Base-by-base conservation (phyloP, 2,329 filamentous ascomycete genomes). In the Lecanicillium sp. region DNA sequence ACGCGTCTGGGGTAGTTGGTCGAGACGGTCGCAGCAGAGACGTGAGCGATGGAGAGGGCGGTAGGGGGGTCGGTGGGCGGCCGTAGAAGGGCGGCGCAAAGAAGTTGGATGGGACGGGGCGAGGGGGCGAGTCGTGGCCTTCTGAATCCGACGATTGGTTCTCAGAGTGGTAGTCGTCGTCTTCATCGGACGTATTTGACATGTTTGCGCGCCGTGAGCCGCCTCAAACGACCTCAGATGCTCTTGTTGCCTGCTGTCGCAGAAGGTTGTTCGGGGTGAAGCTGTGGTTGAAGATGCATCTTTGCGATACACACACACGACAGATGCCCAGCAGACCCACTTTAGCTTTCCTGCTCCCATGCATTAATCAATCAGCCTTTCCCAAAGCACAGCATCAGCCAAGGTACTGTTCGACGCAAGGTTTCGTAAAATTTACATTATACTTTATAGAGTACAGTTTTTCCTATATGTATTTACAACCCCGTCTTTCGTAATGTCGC, bases 41-140 rank as follows among this genome's bases (percentile, higher is more conserved):
- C 0, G 90, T 96, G 48, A 98, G 67, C 2, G 86, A 94, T 0
- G 92, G 92, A 1, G 88, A 95, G 0, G 90, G 90, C 0, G 92
- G 92, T 0, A 96, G 71, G 3, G 92, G 90, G 3, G 88, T 95
- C 0, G 92, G 92, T n/a, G 92, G 92, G 3, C 90, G 80, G 47
- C 94, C 94, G 69, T 98, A 98, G 69, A 96, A 96, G 13, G 92
- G 92, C 18, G 92, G 92, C 35, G 73, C 73, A 46, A 78, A 78
- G 56, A 71, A 70, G 59, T 75, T 73, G 43, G 70, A 70, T 35
- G 66, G 67, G 15, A 67, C 57, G 9, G 66, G 67, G 13, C 60
- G 67, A 9, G 65, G 67, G 4, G 62, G 62, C 7, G 60, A 58
- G 31, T 60, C 58, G 32, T 59, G 55, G 30, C 51, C 54, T 5